phyloP scores from a whole-genome alignment of 2,329 filamentous ascomycete species.

The Trichoderma harzianum region DNA sequence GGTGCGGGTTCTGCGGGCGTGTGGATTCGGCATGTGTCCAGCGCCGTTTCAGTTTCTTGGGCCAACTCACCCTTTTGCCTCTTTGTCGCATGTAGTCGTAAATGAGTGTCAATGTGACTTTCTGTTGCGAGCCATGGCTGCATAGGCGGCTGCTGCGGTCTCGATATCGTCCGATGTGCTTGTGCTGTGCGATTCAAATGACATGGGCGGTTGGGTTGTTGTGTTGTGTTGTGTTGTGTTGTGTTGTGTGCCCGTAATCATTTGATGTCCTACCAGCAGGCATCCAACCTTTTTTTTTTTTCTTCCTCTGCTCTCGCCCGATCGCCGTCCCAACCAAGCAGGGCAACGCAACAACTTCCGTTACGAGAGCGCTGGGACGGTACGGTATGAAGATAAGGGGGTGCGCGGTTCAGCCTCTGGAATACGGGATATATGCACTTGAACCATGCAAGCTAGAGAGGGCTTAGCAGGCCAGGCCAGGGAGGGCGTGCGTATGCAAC shows the following conservation, averaged over 20 bases:
- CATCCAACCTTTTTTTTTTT: neutral
- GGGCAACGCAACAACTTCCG: neutral
- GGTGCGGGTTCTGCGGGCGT: slow-evolving; percentile 8
- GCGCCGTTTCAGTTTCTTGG: neutral
- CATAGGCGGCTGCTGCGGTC: neutral
- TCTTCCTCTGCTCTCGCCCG: neutral
- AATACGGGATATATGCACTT: slow-evolving; percentile 6
- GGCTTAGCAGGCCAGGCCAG: slow-evolving; percentile 5
- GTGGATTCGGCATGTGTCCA: slow-evolving; percentile 11
- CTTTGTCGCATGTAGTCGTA: neutral
- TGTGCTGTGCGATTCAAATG: neutral
- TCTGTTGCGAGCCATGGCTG: slow-evolving; percentile 4
- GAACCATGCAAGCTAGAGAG: neutral
- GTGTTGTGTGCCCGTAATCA: too few species aligned
- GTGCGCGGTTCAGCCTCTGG: neutral
- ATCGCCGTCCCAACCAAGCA: neutral
- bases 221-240: too few species aligned
- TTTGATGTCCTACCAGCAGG: neutral
- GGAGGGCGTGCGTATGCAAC: neutral
- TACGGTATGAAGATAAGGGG: neutral
- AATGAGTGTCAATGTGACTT: neutral
- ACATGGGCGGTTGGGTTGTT: too few species aligned
- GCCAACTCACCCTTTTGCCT: neutral
- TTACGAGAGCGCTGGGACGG: neutral
- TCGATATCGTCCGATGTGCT: neutral